phyloP scores from a whole-genome alignment of 2,329 filamentous ascomycete species.

The Alternaria consortialis region DNA sequence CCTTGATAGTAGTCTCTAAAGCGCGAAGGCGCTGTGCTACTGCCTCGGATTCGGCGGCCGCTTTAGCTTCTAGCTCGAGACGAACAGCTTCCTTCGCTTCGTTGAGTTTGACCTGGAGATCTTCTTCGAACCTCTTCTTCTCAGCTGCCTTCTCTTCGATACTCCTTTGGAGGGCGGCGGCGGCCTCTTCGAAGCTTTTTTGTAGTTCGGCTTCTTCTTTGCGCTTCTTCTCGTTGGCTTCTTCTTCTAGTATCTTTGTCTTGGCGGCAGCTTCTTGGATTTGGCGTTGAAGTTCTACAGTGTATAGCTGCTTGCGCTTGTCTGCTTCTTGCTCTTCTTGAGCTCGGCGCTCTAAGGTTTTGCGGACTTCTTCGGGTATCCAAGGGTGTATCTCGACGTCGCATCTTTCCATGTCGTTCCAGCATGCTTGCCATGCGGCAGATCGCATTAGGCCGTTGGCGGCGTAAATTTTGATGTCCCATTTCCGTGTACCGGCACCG shows the following conservation, averaged over 20 bases:
- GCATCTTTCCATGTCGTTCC: slow-evolving; percentile 98
- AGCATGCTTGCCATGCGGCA: slow-evolving; percentile 91
- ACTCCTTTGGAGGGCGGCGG: slow-evolving; percentile 36
- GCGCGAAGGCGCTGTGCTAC: slow-evolving; percentile 42
- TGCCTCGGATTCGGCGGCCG: slow-evolving; percentile 37
- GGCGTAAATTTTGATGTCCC: slow-evolving; percentile 88
- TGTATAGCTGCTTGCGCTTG: slow-evolving; percentile 40
- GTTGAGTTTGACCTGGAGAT: slow-evolving; percentile 39
- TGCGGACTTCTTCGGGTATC: slow-evolving; percentile 67
- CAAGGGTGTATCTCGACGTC: slow-evolving; percentile 89
- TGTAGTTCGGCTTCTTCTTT: slow-evolving; percentile 38
- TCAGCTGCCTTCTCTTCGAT: slow-evolving; percentile 41
- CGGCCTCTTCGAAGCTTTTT: slow-evolving; percentile 39
- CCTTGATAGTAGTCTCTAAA: slow-evolving; percentile 40
- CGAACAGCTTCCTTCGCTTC: slow-evolving; percentile 46
- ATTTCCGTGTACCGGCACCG: slow-evolving; percentile 62
- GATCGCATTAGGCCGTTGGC: slow-evolving; percentile 93
- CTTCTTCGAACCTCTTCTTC: slow-evolving; percentile 39
- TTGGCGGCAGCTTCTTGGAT: slow-evolving; percentile 44
- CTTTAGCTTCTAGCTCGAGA: slow-evolving; percentile 42
- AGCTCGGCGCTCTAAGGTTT: slow-evolving; percentile 65
- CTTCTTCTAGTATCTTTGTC: slow-evolving; percentile 40
- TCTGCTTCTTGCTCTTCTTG: slow-evolving; percentile 53
- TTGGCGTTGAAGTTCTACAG: slow-evolving; percentile 43
- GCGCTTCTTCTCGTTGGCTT: slow-evolving; percentile 36